These are phyloP conservation scores for Hyphopichia wangnamkhiaoensis DNA, from an alignment of 1,139 yeast species.

Conservation along the genomic window DNA sequence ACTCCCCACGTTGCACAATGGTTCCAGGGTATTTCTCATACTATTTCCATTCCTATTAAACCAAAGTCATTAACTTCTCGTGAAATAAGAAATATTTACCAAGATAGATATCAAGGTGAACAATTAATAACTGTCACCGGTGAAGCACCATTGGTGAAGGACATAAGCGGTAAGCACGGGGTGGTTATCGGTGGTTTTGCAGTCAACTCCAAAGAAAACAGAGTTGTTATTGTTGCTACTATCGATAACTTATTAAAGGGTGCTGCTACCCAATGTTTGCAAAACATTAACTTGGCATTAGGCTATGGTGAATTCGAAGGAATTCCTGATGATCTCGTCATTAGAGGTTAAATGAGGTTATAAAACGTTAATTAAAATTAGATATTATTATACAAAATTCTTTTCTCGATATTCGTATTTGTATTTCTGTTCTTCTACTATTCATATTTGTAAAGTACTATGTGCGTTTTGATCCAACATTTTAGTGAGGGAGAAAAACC, in stretches of 20 bases:
- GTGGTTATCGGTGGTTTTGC: constrained; percentile 95
- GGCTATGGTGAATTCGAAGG: constrained; percentile 95
- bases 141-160: constrained; percentile 89
- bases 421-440: too few relatives aligned
- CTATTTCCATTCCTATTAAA: constrained; percentile 86
- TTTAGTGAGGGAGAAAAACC: too few relatives aligned
- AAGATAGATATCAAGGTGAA: constrained; percentile 87
- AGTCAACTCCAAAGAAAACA: constrained; percentile 80
- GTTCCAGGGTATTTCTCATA: constrained; percentile 97
- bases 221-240: constrained; percentile 93
- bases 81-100: constrained; percentile 82
- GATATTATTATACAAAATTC: background rate
- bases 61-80: constrained; percentile 69
- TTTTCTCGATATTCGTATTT: too few relatives aligned
- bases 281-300: constrained; percentile 85
- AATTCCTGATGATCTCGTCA: constrained; percentile 65
- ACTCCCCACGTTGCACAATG: constrained; percentile 98
- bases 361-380: background rate
- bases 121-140: constrained; percentile 81
- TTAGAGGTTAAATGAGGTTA: constrained; percentile 44
- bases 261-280: constrained; percentile 97
- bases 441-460: too few relatives aligned
- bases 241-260: constrained; percentile 96
- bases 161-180: constrained; percentile 91
- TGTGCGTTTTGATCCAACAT: too few relatives aligned